Conservation (phyloP, 345 rosid genomes). For the Rhodamnia argentea region DNA sequence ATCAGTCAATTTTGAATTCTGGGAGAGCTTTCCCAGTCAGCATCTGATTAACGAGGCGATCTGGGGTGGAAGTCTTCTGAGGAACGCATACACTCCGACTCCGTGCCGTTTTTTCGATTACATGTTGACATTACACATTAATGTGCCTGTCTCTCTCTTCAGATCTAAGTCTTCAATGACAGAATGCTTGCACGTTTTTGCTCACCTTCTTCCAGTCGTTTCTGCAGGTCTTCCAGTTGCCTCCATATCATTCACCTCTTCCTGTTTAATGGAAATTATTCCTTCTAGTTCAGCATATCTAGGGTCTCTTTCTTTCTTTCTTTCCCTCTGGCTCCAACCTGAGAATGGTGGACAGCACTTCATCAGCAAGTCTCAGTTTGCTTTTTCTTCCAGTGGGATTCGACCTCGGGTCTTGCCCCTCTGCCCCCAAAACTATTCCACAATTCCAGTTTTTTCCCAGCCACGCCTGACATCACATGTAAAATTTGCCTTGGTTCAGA, state of each 20-base stretch:
- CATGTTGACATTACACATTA: background rate
- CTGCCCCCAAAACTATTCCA: background rate
- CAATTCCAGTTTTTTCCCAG: background rate
- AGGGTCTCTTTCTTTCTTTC: background rate
- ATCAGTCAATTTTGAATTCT: background rate
- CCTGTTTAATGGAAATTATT: background rate
- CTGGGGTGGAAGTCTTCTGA: background rate
- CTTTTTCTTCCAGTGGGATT: background rate
- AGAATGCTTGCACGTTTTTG: background rate
- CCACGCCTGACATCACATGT: background rate
- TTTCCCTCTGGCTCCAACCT: background rate
- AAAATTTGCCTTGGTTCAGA: background rate
- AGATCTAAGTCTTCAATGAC: background rate
- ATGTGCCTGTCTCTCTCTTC: background rate
- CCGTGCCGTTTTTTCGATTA: background rate
- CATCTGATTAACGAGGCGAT: background rate
- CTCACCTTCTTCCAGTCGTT: background rate
- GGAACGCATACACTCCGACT: background rate
- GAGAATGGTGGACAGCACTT: background rate
- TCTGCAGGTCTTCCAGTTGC: background rate
- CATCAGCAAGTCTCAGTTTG: background rate
- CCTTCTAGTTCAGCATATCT: background rate
- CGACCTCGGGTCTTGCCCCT: background rate
- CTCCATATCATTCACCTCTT: background rate
- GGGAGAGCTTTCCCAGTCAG: background rate